Evolutionary conservation across 306 rosid genomes (phyloP).

Genomic region (Crotalaria pallida): DNA sequence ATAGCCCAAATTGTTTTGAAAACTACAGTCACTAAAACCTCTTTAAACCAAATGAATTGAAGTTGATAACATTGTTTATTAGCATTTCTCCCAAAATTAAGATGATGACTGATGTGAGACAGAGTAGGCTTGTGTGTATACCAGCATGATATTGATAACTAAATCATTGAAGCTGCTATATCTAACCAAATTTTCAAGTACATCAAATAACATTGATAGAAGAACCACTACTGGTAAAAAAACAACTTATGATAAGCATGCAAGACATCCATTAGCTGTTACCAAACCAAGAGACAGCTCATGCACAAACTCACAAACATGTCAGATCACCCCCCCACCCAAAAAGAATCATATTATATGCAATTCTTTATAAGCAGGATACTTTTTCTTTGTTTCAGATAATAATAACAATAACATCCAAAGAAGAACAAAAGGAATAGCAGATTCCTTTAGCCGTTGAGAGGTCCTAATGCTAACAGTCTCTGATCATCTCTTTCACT

Average conservation of each 20-base stretch:
- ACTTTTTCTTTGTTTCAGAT: conserved; percentile 27
- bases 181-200: neutral
- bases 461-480: neutral
- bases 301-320: conserved; percentile 48
- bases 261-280: conserved; percentile 23
- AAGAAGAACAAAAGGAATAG: conserved; percentile 37
- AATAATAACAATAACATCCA: conserved; percentile 37
- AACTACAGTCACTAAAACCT: no score
- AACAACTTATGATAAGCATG: conserved; percentile 25
- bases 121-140: neutral
- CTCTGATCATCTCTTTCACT: neutral
- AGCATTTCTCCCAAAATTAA: neutral
- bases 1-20: no score
- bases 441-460: conserved; percentile 33
- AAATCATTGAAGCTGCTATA: conserved; percentile 15
- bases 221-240: neutral
- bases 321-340: conserved; percentile 33
- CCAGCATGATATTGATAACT: neutral
- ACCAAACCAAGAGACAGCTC: conserved; percentile 54
- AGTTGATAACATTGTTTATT: neutral
- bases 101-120: neutral
- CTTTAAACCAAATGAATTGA: neutral
- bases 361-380: conserved; percentile 5
- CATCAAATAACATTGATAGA: conserved; percentile 12
- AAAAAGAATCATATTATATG: conserved; percentile 27